Evolutionary conservation across 2,329 filamentous ascomycete genomes (phyloP).

Genomic region (Trichoderma atrobrunneum): DNA sequence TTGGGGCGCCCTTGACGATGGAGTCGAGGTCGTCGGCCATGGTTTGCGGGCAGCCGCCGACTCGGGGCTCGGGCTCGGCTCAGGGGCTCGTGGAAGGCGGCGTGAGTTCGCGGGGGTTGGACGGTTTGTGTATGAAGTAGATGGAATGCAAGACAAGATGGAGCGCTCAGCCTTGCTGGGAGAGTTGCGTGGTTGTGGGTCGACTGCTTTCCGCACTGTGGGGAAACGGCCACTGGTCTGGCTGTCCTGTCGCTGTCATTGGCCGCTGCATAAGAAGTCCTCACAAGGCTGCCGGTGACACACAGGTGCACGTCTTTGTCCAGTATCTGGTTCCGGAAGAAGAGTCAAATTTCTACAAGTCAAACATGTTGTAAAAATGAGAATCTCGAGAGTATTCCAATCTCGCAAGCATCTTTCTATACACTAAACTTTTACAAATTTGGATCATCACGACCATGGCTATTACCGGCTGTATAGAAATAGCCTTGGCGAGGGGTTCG

Average conservation of each 20-base stretch:
- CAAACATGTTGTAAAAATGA: no score
- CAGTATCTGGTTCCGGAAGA: no score
- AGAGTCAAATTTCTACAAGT: no score
- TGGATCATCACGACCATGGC: no score
- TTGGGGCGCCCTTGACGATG: slow-evolving; percentile 84
- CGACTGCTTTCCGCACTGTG: not conserved
- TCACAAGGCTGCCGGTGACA: not conserved
- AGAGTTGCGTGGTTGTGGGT: not conserved
- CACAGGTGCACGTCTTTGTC: no score
- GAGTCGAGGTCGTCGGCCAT: slow-evolving; percentile 76
- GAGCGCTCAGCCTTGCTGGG: slow-evolving; percentile 4
- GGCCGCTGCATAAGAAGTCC: not conserved
- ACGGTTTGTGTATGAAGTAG: not conserved
- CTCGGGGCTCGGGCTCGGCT: slow-evolving; percentile 3
- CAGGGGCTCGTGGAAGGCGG: slow-evolving; percentile 1
- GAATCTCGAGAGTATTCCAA: no score
- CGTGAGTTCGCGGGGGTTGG: not conserved
- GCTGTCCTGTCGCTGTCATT: not conserved
- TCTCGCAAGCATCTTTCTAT: no score
- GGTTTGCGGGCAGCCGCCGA: slow-evolving; percentile 16
- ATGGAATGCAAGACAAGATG: not conserved
- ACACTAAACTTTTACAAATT: no score
- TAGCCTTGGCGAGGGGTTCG: no score
- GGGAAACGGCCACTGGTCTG: not conserved
- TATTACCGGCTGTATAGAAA: no score